phyloP scores from a whole-genome alignment of 176 grass and related monocot species.

The Aegilops longissima region DNA sequence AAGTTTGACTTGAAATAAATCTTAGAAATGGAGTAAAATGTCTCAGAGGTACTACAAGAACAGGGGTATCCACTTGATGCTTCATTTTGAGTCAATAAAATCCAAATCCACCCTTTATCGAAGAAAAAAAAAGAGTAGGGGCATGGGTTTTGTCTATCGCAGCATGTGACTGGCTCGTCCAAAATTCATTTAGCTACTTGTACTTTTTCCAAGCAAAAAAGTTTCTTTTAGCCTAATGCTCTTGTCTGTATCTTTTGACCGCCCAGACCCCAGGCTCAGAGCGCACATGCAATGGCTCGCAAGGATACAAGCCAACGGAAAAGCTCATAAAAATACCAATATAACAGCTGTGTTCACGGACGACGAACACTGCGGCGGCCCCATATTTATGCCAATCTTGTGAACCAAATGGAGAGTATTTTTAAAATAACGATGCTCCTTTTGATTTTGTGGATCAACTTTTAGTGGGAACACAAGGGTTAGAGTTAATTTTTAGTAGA shows the following conservation, averaged over 20 bases:
- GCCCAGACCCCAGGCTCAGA: background rate
- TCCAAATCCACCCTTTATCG: too few species aligned
- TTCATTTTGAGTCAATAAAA: too few species aligned
- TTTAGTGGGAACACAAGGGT: background rate
- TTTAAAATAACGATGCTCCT: constrained; percentile 20
- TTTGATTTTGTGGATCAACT: too few species aligned
- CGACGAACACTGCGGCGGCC: constrained; percentile 8
- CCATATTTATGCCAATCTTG: constrained; percentile 5
- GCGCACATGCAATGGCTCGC: constrained; percentile 8
- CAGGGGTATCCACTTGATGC: background rate
- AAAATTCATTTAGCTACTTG: background rate
- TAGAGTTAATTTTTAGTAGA: background rate
- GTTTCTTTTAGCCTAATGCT: background rate
- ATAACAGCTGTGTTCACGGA: background rate
- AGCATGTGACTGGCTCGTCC: background rate
- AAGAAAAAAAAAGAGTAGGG: background rate
- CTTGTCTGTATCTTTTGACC: background rate
- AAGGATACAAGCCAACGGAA: background rate
- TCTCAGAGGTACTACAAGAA: too few species aligned
- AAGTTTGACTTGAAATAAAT: too few species aligned
- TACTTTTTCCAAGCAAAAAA: background rate
- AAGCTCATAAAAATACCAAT: background rate
- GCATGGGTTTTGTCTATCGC: background rate
- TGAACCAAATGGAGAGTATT: background rate
- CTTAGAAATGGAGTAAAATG: too few species aligned